These are phyloP conservation scores for Avicennia marina DNA, from an alignment of 257 asterid species.

Conservation along the genomic window DNA sequence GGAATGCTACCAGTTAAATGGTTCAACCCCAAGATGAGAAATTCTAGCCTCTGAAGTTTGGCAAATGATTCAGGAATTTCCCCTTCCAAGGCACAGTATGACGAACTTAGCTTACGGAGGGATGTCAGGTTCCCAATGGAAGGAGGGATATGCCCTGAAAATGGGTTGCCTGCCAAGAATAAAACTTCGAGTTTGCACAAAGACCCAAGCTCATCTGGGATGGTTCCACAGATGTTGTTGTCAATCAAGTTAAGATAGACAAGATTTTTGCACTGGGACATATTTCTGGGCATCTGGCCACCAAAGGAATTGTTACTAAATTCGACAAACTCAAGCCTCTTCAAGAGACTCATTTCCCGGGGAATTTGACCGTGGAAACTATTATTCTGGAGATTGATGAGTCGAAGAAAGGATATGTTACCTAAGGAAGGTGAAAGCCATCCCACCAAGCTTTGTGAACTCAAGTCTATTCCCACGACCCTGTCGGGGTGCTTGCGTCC, in stretches of 20 bases:
- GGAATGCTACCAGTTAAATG: conserved; percentile 21
- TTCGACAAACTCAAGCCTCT: conserved; percentile 13
- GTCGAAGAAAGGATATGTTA: conserved; percentile 28
- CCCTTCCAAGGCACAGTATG: conserved; percentile 18
- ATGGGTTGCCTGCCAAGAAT: conserved; percentile 10
- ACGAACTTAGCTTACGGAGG: background rate
- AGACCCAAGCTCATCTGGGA: conserved; percentile 18
- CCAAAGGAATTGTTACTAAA: conserved; percentile 24
- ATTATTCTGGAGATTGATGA: conserved; percentile 22
- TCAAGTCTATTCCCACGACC: conserved; percentile 23
- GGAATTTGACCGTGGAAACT: conserved; percentile 26
- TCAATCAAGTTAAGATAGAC: background rate
- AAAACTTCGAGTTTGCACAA: conserved; percentile 18
- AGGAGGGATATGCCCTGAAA: conserved; percentile 22
- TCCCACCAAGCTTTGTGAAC: conserved; percentile 22
- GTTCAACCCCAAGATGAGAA: conserved; percentile 16
- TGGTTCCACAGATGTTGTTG: conserved; percentile 22
- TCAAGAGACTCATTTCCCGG: conserved; percentile 21
- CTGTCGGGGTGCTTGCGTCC: conserved; percentile 16
- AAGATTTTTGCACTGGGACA: conserved; percentile 21
- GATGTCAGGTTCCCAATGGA: conserved; percentile 28
- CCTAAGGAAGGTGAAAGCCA: conserved; percentile 32
- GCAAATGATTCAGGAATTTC: conserved; percentile 27
- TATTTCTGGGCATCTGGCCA: conserved; percentile 27
- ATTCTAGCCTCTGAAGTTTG: conserved; percentile 17